A percentile compares a stretch with the other conserved stretches of the same genome.
phyloP scores from a whole-genome alignment of 2,329 filamentous ascomycete genomes.

The Alternaria gansuensis region DNA sequence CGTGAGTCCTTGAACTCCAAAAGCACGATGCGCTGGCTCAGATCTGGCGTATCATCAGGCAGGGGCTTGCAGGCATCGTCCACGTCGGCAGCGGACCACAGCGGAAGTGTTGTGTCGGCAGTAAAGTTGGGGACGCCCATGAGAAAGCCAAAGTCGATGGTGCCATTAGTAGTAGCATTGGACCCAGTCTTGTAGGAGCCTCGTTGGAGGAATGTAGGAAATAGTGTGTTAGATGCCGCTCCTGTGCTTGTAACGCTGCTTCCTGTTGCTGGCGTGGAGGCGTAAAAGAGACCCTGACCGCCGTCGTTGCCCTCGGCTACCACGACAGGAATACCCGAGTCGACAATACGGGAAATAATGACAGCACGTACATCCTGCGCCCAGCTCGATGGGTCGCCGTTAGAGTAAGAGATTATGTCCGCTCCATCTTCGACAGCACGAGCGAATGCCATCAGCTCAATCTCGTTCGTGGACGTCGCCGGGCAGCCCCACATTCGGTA shows the following conservation, averaged over 20 bases:
- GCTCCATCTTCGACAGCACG: conserved; percentile 64
- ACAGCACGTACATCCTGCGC: conserved; percentile 52
- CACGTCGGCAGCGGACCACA: conserved; percentile 54
- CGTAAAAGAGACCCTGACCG: conserved; percentile 59
- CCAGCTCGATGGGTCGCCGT: conserved; percentile 40
- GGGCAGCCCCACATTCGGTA: conserved; percentile 28
- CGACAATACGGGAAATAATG: conserved; percentile 55
- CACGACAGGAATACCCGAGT: conserved; percentile 60
- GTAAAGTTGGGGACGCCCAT: conserved; percentile 44
- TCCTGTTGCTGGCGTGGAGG: conserved; percentile 54
- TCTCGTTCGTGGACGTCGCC: conserved; percentile 21
- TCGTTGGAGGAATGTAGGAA: conserved; percentile 19
- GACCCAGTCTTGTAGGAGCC: conserved; percentile 43
- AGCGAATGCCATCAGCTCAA: conserved; percentile 26
- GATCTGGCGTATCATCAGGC: conserved; percentile 64
- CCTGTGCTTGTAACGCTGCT: conserved; percentile 58
- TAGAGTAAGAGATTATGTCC: conserved; percentile 48
- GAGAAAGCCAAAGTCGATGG: conserved; percentile 43
- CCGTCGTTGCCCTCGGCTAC: conserved; percentile 65
- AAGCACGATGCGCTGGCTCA: conserved; percentile 64
- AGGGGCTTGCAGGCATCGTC: conserved; percentile 64
- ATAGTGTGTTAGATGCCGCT: conserved; percentile 54
- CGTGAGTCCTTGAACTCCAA: conserved; percentile 23
- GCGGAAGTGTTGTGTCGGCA: conserved; percentile 24
- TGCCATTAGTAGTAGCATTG: conserved; percentile 40